phyloP scores from a whole-genome alignment of 805 yeast genomes.

The Starmerella kuoi region DNA sequence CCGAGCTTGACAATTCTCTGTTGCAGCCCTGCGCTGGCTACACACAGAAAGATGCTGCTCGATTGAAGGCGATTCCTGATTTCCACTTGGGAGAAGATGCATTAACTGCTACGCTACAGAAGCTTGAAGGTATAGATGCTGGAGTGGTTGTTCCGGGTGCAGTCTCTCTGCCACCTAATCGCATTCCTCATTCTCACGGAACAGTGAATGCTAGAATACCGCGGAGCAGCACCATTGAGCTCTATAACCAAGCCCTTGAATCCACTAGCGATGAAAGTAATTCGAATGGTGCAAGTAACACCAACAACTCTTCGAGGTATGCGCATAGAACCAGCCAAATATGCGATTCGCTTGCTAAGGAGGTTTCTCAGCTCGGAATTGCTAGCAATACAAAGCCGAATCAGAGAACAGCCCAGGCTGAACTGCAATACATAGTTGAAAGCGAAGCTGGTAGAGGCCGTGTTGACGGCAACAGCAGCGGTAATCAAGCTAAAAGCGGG shows the following conservation, averaged over 20 bases:
- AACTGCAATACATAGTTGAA: neutral
- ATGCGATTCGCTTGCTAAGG: neutral
- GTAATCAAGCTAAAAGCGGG: no score
- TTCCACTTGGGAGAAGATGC: slow-evolving; percentile 60
- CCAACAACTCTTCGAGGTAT: neutral
- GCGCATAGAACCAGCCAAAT: neutral
- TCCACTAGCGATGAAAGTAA: neutral
- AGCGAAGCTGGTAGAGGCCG: neutral
- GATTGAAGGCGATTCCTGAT: slow-evolving; percentile 76
- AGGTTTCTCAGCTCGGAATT: slow-evolving; percentile 9
- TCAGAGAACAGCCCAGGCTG: neutral
- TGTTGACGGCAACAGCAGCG: neutral
- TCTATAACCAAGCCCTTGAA: slow-evolving; percentile 11
- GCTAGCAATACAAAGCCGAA: neutral
- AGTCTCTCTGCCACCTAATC: neutral
- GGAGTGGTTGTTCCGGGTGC: neutral
- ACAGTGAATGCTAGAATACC: slow-evolving; percentile 3
- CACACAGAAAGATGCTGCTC: slow-evolving; percentile 50
- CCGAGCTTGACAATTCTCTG: slow-evolving; percentile 22
- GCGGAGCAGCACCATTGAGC: slow-evolving; percentile 11
- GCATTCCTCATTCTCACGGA: neutral
- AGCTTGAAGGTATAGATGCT: slow-evolving; percentile 58
- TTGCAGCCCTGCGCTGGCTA: slow-evolving; percentile 33
- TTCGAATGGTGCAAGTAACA: neutral
- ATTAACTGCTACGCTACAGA: slow-evolving; percentile 56